Conservation (phyloP, 768 basidiomycete species). For the Mycena olivaceomarginata region DNA sequence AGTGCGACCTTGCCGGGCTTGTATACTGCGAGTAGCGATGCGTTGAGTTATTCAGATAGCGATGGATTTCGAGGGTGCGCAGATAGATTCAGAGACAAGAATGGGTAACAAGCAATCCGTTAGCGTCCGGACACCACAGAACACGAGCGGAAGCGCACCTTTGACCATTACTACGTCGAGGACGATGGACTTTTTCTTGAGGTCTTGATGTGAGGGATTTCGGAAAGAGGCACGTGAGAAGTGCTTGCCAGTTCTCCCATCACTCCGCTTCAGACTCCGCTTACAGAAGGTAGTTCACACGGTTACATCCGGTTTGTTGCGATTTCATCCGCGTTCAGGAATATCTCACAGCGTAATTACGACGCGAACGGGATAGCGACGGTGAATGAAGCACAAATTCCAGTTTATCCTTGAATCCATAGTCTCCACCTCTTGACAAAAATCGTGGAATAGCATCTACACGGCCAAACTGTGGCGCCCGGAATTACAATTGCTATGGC, state of each 20-base stretch:
- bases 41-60: not conserved
- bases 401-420: no score
- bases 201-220: conserved; percentile 1
- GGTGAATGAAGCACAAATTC: no score
- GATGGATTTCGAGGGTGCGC: not conserved
- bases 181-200: conserved; percentile 48
- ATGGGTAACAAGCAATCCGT: not conserved
- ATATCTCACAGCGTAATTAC: no score
- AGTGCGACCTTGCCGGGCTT: conserved; percentile 98
- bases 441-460: no score
- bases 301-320: not conserved
- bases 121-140: not conserved
- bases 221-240: not conserved
- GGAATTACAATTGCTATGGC: no score
- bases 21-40: conserved; percentile 75
- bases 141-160: conserved; percentile 57
- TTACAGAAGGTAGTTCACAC: not conserved
- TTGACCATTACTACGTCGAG: conserved; percentile 72
- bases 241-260: conserved; percentile 2
- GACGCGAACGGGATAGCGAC: no score
- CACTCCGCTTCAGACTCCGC: conserved; percentile 17
- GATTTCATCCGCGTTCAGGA: no score
- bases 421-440: no score
- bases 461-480: no score
- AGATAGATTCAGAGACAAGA: conserved; percentile 32